Conservation (phyloP, 257 asterid species). For the Cordia subcordata region DNA sequence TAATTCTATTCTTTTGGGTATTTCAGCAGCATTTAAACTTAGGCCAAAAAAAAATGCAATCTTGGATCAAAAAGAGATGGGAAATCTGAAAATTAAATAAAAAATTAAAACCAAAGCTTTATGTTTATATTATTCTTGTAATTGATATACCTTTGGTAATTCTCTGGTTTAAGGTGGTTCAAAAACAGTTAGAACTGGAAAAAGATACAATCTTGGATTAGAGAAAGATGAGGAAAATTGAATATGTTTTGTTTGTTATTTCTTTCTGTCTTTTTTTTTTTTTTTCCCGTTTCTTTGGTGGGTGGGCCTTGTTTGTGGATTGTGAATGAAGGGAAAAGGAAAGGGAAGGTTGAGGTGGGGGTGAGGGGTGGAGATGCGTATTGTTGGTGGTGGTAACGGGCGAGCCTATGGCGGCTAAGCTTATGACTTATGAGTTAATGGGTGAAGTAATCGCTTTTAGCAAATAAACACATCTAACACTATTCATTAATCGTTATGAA, state of each 20-base stretch:
- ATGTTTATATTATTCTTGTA: neutral
- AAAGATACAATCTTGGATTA: neutral
- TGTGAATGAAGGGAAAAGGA: slow-evolving; percentile 19
- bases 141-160: too few relatives aligned
- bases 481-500: too few relatives aligned
- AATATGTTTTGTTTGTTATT: neutral
- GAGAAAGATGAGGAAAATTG: neutral
- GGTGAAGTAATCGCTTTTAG: too few relatives aligned
- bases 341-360: too few relatives aligned
- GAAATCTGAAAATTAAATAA: too few relatives aligned
- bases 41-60: neutral
- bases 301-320: slow-evolving; percentile 2
- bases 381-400: too few relatives aligned
- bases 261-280: neutral
- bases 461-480: too few relatives aligned
- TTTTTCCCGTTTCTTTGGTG: neutral
- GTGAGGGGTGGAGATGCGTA: too few relatives aligned
- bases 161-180: too few relatives aligned
- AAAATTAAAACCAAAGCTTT: too few relatives aligned
- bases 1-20: neutral
- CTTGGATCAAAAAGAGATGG: neutral
- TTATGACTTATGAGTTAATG: too few relatives aligned
- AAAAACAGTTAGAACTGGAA: neutral
- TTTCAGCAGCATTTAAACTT: slow-evolving; percentile 6
- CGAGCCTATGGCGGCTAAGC: too few relatives aligned